These are phyloP conservation scores for Fonsecaea nubica DNA, from an alignment of 2,329 filamentous ascomycete genomes.

Conservation along the genomic window DNA sequence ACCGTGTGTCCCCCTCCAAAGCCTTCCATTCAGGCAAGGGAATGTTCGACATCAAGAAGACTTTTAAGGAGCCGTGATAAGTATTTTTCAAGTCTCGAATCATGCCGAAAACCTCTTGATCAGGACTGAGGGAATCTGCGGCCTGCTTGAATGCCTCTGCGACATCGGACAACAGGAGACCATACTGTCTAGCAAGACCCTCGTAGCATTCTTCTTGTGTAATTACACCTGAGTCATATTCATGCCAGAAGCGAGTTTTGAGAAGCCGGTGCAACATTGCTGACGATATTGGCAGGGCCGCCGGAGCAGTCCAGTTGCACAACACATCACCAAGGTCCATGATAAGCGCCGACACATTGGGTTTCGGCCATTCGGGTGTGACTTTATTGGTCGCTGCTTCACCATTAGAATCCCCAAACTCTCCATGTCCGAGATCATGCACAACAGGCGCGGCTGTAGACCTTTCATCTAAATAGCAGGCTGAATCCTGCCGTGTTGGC, in stretches of 20 bases:
- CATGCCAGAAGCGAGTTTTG: conserved; percentile 21
- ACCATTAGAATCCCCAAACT: neutral
- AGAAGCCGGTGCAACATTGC: conserved; percentile 20
- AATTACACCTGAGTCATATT: conserved; percentile 18
- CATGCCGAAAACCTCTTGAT: conserved; percentile 17
- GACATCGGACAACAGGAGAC: conserved; percentile 8
- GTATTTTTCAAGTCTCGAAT: conserved; percentile 12
- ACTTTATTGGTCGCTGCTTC: neutral
- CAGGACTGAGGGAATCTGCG: conserved; percentile 11
- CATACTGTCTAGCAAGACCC: conserved; percentile 12
- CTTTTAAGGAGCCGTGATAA: conserved; percentile 13
- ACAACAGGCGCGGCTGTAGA: neutral
- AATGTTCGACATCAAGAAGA: conserved; percentile 23
- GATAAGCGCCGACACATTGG: conserved; percentile 12
- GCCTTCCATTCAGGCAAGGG: conserved; percentile 18
- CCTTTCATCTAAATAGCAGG: conserved; percentile 2
- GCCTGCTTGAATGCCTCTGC: conserved; percentile 20
- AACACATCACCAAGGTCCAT: conserved; percentile 20
- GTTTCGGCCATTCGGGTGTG: neutral
- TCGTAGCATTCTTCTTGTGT: conserved; percentile 20
- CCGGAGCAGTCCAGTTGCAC: conserved; percentile 19
- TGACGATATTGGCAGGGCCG: conserved; percentile 11
- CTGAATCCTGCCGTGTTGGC: neutral
- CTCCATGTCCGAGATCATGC: neutral
- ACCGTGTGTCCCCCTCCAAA: conserved; percentile 8